Percentiles rank a stretch among this genome's conserved stretches.
Conservation (phyloP, 2,329 filamentous ascomycete genomes). For the Fusarium sp. region DNA sequence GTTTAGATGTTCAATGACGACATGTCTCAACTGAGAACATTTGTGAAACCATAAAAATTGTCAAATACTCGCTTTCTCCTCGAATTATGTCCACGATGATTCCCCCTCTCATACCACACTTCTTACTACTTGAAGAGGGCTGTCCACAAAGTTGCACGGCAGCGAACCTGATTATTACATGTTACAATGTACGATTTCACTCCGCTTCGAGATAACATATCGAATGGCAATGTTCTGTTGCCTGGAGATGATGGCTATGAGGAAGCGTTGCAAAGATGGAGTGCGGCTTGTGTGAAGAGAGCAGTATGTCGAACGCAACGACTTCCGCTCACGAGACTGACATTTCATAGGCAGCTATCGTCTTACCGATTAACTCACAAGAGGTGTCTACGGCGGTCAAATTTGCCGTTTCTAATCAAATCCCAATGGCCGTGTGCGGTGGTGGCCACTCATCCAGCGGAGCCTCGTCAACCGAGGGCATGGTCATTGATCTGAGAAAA, state of each 20-base stretch:
- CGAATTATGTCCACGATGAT: not conserved
- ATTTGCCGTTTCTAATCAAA: constrained; percentile 42
- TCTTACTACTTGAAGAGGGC: not conserved
- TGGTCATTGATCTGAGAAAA: constrained; percentile 62
- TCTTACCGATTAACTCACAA: constrained; percentile 48
- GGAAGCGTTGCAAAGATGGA: constrained; percentile 47
- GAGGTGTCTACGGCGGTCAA: constrained; percentile 44
- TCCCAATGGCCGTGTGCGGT: constrained; percentile 61
- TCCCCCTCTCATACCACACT: not conserved
- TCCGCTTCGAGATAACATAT: constrained; percentile 19
- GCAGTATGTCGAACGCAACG: constrained; percentile 35
- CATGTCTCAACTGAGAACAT: constrained; percentile 30
- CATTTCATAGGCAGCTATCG: constrained; percentile 48
- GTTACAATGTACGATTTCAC: constrained; percentile 29
- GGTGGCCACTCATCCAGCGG: constrained; percentile 65
- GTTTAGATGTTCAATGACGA: constrained; percentile 24
- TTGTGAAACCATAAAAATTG: constrained; percentile 14
- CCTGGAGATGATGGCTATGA: constrained; percentile 45
- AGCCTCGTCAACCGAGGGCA: constrained; percentile 56
- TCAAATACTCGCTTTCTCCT: constrained; percentile 23
- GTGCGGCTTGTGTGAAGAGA: constrained; percentile 45
- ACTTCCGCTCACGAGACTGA: not conserved
- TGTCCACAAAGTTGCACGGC: not conserved
- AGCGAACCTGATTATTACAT: not conserved
- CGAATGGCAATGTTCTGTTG: constrained; percentile 38